Conservation (phyloP, 1,284 basidiomycete species). For the Boletus semigastroideus region DNA sequence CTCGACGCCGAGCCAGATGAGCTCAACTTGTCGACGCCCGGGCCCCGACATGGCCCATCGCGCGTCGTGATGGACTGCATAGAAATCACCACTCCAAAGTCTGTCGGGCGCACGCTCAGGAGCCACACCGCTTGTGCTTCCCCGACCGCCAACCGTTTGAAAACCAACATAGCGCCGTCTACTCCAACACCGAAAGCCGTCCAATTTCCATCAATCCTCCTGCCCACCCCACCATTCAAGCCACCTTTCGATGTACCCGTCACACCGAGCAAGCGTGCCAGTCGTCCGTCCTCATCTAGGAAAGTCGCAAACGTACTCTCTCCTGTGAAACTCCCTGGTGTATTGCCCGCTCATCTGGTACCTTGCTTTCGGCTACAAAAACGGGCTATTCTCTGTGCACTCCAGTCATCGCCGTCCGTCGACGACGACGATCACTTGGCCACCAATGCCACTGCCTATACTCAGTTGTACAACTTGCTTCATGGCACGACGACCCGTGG, state of each 20-base stretch:
- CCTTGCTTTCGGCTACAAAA: constrained; percentile 56
- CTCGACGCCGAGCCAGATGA: constrained; percentile 34
- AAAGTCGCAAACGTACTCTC: constrained; percentile 13
- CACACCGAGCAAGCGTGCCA: constrained; percentile 22
- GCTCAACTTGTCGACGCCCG: constrained; percentile 37
- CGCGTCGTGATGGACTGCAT: constrained; percentile 42
- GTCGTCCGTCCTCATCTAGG: constrained; percentile 13
- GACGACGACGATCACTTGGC: constrained; percentile 36
- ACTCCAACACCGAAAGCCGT: constrained; percentile 15
- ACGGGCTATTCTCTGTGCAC: constrained; percentile 50
- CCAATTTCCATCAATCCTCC: constrained; percentile 24
- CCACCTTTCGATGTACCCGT: constrained; percentile 4
- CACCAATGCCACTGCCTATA: constrained; percentile 49
- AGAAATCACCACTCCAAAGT: constrained; percentile 36
- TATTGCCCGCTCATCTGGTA: constrained; percentile 40
- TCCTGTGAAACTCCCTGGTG: constrained; percentile 22
- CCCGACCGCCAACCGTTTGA: constrained; percentile 9
- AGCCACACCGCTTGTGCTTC: constrained; percentile 11
- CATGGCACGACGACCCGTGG: constrained; percentile 72
- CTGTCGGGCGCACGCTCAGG: constrained; percentile 4
- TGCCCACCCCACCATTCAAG: constrained; percentile 13
- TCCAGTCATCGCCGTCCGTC: constrained; percentile 37
- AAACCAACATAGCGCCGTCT: constrained; percentile 10
- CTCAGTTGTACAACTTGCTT: constrained; percentile 63
- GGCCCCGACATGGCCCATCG: constrained; percentile 19